These are phyloP conservation scores for Sclerotinia subarctica DNA, from an alignment of 2,329 filamentous ascomycete species.

Conservation along the genomic window DNA sequence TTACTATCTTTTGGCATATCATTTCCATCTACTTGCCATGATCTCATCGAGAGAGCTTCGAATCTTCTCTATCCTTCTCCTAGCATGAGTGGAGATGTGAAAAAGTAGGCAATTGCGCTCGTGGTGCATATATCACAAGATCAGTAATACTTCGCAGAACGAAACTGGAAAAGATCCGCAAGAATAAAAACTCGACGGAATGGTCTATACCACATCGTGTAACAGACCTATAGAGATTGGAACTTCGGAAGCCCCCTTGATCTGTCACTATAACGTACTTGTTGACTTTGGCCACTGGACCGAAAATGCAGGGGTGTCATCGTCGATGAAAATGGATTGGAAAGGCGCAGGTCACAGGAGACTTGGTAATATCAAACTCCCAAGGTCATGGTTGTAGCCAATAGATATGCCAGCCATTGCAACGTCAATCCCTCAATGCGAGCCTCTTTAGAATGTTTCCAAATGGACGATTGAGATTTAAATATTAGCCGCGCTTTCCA, in stretches of 20 bases:
- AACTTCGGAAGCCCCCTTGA: neutral
- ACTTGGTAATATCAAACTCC: neutral
- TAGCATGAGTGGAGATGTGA: neutral
- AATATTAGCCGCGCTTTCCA: conserved; percentile 9
- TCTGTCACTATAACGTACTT: too few relatives aligned
- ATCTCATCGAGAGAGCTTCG: too few relatives aligned
- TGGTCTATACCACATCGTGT: too few relatives aligned
- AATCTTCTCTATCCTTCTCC: neutral
- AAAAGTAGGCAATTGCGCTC: neutral
- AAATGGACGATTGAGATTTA: neutral
- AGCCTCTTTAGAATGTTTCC: neutral
- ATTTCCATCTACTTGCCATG: neutral
- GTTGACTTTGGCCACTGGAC: neutral
- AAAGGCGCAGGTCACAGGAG: neutral
- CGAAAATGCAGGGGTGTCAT: neutral
- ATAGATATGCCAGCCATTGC: neutral
- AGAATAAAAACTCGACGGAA: neutral
- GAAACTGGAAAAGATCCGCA: neutral
- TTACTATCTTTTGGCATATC: neutral
- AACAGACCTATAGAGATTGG: neutral
- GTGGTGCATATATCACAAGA: neutral
- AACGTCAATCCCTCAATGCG: neutral
- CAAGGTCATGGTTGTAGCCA: neutral
- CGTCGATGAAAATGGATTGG: neutral
- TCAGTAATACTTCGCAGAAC: neutral